phyloP scores from a whole-genome alignment of 2,329 filamentous ascomycete genomes.

The Colletotrichum sansevieriae region DNA sequence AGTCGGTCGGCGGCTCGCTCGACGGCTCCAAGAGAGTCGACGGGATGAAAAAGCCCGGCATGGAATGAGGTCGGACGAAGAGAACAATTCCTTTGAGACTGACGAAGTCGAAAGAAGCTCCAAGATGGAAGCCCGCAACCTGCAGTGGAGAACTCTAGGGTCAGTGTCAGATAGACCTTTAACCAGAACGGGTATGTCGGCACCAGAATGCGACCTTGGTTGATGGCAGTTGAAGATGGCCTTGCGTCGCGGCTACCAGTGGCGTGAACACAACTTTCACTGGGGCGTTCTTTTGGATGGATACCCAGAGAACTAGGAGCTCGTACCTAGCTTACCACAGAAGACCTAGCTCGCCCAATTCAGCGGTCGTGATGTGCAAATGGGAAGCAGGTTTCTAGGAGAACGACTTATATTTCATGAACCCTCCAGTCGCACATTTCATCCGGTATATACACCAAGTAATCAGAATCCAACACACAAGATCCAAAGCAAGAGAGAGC shows the following conservation, averaged over 20 bases:
- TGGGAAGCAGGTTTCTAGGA: not conserved
- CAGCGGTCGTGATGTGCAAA: too few species aligned
- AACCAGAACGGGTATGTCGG: not conserved
- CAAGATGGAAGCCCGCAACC: too few species aligned
- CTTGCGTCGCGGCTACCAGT: not conserved
- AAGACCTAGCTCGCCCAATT: too few species aligned
- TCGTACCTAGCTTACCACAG: too few species aligned
- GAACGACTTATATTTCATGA: not conserved
- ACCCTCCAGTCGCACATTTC: not conserved
- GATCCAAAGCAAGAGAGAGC: conserved; percentile 17
- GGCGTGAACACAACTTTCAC: not conserved
- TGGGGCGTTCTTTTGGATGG: not conserved
- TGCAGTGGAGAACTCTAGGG: not conserved
- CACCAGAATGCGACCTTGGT: not conserved
- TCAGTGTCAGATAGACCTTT: not conserved
- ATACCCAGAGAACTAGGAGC: too few species aligned
- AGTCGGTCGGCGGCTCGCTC: not conserved
- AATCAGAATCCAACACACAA: not conserved
- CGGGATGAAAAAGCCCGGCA: not conserved
- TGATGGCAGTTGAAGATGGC: not conserved
- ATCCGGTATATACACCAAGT: conserved; percentile 9
- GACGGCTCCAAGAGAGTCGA: not conserved
- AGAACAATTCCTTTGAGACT: too few species aligned
- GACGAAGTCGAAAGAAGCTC: too few species aligned
- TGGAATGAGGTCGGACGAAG: not conserved